Percentiles rank a stretch among this genome's conserved stretches.
Conservation (phyloP, 2,329 filamentous ascomycete species). For the Tolypocladium tundrense region DNA sequence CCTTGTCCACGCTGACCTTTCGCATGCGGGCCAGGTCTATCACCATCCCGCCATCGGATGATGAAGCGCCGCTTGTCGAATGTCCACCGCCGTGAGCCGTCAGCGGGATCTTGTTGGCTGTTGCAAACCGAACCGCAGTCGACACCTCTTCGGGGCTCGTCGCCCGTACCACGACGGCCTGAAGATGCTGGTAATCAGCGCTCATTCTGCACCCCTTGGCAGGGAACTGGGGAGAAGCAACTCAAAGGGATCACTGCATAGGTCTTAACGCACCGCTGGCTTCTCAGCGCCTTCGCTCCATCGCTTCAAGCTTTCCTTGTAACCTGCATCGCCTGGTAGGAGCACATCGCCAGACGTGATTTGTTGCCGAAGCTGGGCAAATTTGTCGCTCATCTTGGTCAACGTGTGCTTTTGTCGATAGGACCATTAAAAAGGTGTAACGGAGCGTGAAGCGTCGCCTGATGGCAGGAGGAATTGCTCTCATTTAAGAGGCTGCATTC, state of each 20-base stretch:
- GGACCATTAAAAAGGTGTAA: background rate
- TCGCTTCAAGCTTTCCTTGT: conserved; percentile 19
- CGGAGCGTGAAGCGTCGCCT: background rate
- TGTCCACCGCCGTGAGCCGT: conserved; percentile 47
- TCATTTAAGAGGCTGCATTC: background rate
- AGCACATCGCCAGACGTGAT: conserved; percentile 5
- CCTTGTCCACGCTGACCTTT: conserved; percentile 34
- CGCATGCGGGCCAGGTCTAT: conserved; percentile 44
- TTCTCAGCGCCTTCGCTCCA: conserved; percentile 25
- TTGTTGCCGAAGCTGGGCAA: background rate
- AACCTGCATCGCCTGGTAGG: conserved; percentile 18
- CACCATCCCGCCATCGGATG: conserved; percentile 41
- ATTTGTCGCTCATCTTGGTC: background rate
- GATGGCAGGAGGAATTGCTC: background rate
- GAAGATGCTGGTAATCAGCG: background rate
- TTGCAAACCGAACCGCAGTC: conserved; percentile 32
- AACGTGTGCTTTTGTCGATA: background rate
- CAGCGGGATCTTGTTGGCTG: conserved; percentile 33
- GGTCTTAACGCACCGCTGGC: conserved; percentile 15
- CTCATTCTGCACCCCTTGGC: background rate
- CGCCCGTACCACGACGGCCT: conserved; percentile 32
- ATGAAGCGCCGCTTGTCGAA: conserved; percentile 38
- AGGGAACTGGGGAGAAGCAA: background rate
- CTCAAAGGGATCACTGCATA: background rate
- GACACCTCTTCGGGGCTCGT: conserved; percentile 28